Percentiles rank a stretch among this genome's conserved stretches.
These are phyloP conservation scores for Ramaria rubella DNA, from an alignment of 768 basidiomycete species.

Conservation along the genomic window DNA sequence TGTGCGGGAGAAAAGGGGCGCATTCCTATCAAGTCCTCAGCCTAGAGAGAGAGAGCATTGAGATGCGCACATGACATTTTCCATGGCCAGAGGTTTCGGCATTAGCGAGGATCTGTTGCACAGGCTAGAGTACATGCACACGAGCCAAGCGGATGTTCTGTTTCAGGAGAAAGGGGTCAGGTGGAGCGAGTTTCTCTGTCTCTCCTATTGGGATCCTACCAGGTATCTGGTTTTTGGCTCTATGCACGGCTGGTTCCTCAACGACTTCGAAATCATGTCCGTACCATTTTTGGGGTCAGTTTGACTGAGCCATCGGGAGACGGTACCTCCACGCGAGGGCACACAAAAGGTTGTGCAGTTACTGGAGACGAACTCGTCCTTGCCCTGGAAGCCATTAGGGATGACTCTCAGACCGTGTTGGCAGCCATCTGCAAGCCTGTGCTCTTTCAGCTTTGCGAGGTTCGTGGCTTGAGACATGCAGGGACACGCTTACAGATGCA, in stretches of 20 bases:
- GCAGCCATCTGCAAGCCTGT: not conserved
- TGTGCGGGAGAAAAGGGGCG: no score
- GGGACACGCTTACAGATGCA: no score
- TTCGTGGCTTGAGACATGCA: no score
- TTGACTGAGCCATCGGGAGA: not conserved
- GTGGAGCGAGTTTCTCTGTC: slow-evolving; percentile 17
- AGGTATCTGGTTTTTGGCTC: slow-evolving; percentile 15
- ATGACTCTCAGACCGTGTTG: not conserved
- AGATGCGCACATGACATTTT: no score
- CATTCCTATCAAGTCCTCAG: no score
- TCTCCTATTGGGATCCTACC: slow-evolving; percentile 22
- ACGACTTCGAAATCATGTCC: not conserved
- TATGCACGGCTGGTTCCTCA: slow-evolving; percentile 20
- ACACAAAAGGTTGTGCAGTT: not conserved
- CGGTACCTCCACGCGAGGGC: not conserved
- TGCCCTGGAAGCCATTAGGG: not conserved
- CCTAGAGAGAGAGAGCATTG: no score
- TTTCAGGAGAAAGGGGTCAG: slow-evolving; percentile 10
- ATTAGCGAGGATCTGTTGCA: no score
- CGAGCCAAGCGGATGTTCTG: no score
- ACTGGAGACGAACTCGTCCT: not conserved
- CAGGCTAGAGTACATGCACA: no score
- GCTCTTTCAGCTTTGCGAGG: no score
- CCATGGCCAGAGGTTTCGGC: no score
- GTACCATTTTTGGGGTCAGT: not conserved